A percentile compares a stretch with the other conserved stretches of the same genome.
phyloP scores from a whole-genome alignment of 1,139 yeast genomes.

The Suhomyces choctaworum region DNA sequence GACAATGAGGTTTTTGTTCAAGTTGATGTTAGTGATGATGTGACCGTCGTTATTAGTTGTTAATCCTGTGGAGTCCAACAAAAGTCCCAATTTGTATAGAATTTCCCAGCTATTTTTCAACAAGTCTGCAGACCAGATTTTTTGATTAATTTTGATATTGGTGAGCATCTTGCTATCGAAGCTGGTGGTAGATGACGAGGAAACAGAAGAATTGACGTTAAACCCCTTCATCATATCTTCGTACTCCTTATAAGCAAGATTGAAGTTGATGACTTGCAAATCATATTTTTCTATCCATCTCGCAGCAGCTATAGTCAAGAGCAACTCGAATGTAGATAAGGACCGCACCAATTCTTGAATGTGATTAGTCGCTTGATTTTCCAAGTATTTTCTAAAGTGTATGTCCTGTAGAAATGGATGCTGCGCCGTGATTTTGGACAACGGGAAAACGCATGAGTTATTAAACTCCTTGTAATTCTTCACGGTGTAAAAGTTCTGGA shows the following conservation, averaged over 20 bases:
- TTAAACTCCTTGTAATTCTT: slow-evolving; percentile 60
- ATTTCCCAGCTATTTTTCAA: slow-evolving; percentile 59
- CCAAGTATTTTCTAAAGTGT: slow-evolving; percentile 27
- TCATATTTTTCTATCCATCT: slow-evolving; percentile 64
- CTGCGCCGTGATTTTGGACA: slow-evolving; percentile 30
- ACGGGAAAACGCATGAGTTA: slow-evolving; percentile 49
- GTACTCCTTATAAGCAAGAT: slow-evolving; percentile 78
- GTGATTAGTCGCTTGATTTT: slow-evolving; percentile 23
- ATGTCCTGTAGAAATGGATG: slow-evolving; percentile 36
- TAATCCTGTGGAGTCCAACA: slow-evolving; percentile 34
- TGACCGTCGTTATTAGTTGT: slow-evolving; percentile 38
- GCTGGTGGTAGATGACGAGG: slow-evolving; percentile 26
- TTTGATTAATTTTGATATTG: slow-evolving; percentile 42
- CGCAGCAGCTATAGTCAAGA: slow-evolving; percentile 71
- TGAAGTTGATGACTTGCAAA: slow-evolving; percentile 63
- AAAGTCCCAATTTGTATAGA: slow-evolving; percentile 38
- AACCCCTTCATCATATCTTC: slow-evolving; percentile 49
- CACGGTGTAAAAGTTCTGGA: slow-evolving; percentile 56
- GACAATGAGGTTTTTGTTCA: slow-evolving; percentile 32
- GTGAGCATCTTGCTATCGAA: slow-evolving; percentile 33
- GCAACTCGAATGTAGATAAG: slow-evolving; percentile 67
- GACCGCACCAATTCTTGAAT: slow-evolving; percentile 39
- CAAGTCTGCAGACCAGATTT: slow-evolving; percentile 49
- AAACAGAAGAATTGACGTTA: slow-evolving; percentile 39
- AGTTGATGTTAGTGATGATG: slow-evolving; percentile 30